Base-by-base conservation (phyloP, 1,284 basidiomycete species). In the Heterobasidion irregulare region DNA sequence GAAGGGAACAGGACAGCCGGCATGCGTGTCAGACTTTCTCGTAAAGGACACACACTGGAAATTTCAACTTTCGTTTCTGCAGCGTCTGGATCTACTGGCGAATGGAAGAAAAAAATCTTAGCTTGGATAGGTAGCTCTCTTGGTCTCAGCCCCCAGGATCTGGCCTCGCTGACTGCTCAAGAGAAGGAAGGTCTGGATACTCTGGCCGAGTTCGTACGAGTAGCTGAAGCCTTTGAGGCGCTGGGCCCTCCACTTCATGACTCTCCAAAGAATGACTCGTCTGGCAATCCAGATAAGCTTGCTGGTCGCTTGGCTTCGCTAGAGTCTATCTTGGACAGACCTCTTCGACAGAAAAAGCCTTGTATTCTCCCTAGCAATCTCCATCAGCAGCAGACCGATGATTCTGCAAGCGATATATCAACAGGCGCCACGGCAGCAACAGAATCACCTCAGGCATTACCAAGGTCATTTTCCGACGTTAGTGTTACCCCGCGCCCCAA, bases 81-180 rank as follows among this genome's bases (percentile, higher is more conserved):
- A 12, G n/a, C 44, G 3, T 34, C 50, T 16, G 56, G 32, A 69
- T 13, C 65, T 67, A 38, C 33, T 8, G 51, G 58, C 15, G 72
- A 75, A 59, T 75, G 75, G 71, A 76, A 63, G 47, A 75, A 75
- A 67, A 77, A 72, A 56, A 66, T 71, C 2, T 50, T 76, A 16
- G 58, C 62, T 32, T 66, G 66, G 35, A 62, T 61, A 57, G 56
- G 61, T 56, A 56, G 61, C 55, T 50, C 60, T 54, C 56, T 63
- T 45, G 63, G 57, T 51, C 53, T 68, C 10, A 68, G 63, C 18
- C 57, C 60, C 12, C 60, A 63, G 34, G 70, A 73, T 52, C 69
- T 61, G 63, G 58, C 61, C 10, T 55, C 52, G 16, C 58, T 79
- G 48, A 68, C 72, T n/a, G 58, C 60, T 9, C 45, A 59, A 2